phyloP scores from a whole-genome alignment of 352 stramenopile genomes.

The Phytophthora pistaciae region DNA sequence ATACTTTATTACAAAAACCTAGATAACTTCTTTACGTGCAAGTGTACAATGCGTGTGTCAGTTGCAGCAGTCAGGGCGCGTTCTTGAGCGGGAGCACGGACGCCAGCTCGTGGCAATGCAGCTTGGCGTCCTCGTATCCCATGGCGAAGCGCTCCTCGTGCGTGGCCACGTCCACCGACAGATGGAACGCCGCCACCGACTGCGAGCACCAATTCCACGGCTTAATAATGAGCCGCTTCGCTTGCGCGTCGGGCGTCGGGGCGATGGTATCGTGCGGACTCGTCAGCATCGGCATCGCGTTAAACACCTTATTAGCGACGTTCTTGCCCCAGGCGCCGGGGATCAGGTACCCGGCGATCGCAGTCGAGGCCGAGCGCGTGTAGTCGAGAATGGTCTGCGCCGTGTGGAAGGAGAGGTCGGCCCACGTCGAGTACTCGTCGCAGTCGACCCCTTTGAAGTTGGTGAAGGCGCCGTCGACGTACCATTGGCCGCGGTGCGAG shows the following conservation, averaged over 20 bases:
- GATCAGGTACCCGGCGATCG: slow-evolving; percentile 51
- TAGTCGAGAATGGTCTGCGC: slow-evolving; percentile 56
- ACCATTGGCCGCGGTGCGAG: slow-evolving; percentile 67
- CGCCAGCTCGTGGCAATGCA: slow-evolving; percentile 60
- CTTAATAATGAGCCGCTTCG: slow-evolving; percentile 59
- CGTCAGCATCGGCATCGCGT: slow-evolving; percentile 49
- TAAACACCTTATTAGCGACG: slow-evolving; percentile 53
- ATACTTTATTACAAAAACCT: slow-evolving; percentile 18
- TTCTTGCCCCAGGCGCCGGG: slow-evolving; percentile 53
- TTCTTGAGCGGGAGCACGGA: slow-evolving; percentile 47
- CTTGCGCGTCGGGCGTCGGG: slow-evolving; percentile 19
- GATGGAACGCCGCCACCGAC: slow-evolving; percentile 58
- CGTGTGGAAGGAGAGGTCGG: slow-evolving; percentile 63
- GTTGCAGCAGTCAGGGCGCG: background rate
- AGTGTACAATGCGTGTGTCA: slow-evolving; percentile 1
- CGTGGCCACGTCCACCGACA: slow-evolving; percentile 59
- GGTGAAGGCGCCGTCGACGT: slow-evolving; percentile 76
- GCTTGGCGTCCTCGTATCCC: slow-evolving; percentile 68
- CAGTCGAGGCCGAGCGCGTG: slow-evolving; percentile 43
- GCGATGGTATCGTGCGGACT: slow-evolving; percentile 61
- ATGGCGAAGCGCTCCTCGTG: slow-evolving; percentile 69
- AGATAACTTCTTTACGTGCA: slow-evolving; percentile 3
- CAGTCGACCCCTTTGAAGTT: slow-evolving; percentile 78
- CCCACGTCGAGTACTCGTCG: slow-evolving; percentile 67
- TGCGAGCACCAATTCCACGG: slow-evolving; percentile 74